Evolutionary conservation across 2,329 filamentous ascomycete genomes (phyloP).

Genomic region (Penicillium thymicola): DNA sequence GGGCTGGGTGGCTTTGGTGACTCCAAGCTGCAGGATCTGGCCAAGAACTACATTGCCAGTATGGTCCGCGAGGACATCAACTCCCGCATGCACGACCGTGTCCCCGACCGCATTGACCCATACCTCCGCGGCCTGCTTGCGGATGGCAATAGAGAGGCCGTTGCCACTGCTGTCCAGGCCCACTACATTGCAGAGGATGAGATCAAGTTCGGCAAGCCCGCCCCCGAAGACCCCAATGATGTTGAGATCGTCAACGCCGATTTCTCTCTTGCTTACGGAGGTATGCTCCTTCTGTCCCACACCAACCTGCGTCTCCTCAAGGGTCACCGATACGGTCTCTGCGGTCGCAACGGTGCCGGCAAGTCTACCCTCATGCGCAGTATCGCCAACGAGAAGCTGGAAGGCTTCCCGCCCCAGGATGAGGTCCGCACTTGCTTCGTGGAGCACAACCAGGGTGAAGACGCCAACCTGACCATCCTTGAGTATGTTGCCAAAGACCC

Average conservation of each 20-base stretch:
- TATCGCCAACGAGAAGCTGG: conserved; percentile 91
- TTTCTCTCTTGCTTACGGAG: conserved; percentile 95
- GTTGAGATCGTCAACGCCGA: conserved; percentile 95
- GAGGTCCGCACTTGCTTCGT: conserved; percentile 95
- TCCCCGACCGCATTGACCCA: conserved; percentile 65
- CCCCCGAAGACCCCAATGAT: conserved; percentile 88
- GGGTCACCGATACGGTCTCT: conserved; percentile 95
- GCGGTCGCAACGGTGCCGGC: conserved; percentile 92
- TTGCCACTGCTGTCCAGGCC: conserved; percentile 71
- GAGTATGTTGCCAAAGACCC: conserved; percentile 91
- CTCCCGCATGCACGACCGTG: conserved; percentile 71
- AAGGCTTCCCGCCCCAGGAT: conserved; percentile 92
- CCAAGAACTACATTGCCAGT: conserved; percentile 71
- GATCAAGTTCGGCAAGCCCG: conserved; percentile 78
- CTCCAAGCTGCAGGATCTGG: conserved; percentile 59
- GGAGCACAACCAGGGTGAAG: conserved; percentile 98
- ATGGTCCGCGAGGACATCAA: conserved; percentile 89
- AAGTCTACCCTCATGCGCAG: conserved; percentile 99
- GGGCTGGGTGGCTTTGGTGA: conserved; percentile 63
- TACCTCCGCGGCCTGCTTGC: conserved; percentile 73
- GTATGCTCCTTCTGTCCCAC: conserved; percentile 93
- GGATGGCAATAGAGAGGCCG: conserved; percentile 58
- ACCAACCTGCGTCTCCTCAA: conserved; percentile 93
- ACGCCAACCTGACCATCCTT: conserved; percentile 92
- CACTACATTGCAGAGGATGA: conserved; percentile 81